Evolutionary conservation across 2,329 filamentous ascomycete species (phyloP).

Genomic region (Blumeria graminis): DNA sequence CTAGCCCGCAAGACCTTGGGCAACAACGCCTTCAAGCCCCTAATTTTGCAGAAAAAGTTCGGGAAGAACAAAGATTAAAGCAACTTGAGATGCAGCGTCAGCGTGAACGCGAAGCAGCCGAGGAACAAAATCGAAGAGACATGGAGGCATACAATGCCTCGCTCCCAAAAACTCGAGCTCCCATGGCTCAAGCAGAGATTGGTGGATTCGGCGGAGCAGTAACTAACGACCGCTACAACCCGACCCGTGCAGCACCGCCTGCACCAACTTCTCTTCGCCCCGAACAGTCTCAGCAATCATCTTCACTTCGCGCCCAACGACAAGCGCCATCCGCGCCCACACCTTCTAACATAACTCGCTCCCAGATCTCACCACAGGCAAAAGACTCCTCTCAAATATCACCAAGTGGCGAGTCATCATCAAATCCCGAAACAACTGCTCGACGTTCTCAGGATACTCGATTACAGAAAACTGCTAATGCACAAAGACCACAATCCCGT

Average conservation of each 20-base stretch:
- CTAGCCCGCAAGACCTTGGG: constrained; percentile 19
- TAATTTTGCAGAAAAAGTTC: constrained; percentile 25
- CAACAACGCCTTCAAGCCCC: constrained; percentile 29
- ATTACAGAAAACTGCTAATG: constrained; percentile 20
- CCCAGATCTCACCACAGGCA: constrained; percentile 24
- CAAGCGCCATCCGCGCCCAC: constrained; percentile 54
- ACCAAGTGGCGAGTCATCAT: constrained; percentile 16
- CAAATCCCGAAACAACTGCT: constrained; percentile 21
- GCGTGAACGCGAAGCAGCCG: constrained; percentile 20
- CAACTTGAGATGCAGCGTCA: constrained; percentile 33
- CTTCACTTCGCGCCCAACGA: constrained; percentile 44
- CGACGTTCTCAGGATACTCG: constrained; percentile 13
- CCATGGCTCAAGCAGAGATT: constrained; percentile 73
- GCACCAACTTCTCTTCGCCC: constrained; percentile 30
- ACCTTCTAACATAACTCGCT: constrained; percentile 19
- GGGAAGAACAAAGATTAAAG: constrained; percentile 33
- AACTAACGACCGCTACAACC: constrained; percentile 49
- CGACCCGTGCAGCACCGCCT: constrained; percentile 60
- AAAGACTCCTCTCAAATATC: constrained; percentile 20
- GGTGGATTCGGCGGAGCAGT: constrained; percentile 30
- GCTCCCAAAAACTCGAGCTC: constrained; percentile 56
- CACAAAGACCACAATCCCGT: constrained; percentile 7
- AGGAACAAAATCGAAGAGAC: constrained; percentile 48
- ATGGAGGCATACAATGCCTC: constrained; percentile 77
- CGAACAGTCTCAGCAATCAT: constrained; percentile 28